Conservation (phyloP, 495 filamentous ascomycete species). For the Hypoxylon perforatum region DNA sequence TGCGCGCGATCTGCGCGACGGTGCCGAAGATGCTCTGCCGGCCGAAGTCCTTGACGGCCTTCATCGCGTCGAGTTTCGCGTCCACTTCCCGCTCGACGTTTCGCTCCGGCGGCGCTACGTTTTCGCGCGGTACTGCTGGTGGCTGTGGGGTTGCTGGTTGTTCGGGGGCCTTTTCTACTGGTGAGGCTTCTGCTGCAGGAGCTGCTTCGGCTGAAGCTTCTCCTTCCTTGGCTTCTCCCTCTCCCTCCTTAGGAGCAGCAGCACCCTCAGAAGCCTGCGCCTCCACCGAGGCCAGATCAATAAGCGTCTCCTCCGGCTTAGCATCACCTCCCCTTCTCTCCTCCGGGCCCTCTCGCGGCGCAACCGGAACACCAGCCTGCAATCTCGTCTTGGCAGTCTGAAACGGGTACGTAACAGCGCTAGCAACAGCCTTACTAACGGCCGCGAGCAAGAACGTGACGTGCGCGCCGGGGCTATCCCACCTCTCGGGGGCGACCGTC, state of each 20-base stretch:
- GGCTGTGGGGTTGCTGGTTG: neutral
- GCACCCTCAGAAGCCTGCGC: slow-evolving; percentile 5
- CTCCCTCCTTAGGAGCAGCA: slow-evolving; percentile 30
- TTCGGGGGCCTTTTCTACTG: neutral
- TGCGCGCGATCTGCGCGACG: slow-evolving; percentile 69
- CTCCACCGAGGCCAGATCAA: neutral
- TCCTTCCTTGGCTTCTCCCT: slow-evolving; percentile 24
- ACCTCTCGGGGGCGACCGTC: slow-evolving; percentile 61
- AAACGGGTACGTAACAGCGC: slow-evolving; percentile 85
- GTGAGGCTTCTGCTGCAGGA: neutral
- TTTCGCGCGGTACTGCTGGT: neutral
- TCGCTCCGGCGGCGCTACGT: slow-evolving; percentile 22
- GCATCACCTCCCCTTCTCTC: slow-evolving; percentile 12
- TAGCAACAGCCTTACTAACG: slow-evolving; percentile 81
- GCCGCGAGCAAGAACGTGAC: slow-evolving; percentile 77
- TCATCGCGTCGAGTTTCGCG: slow-evolving; percentile 15
- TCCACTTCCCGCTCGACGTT: slow-evolving; percentile 26
- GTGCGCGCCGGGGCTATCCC: slow-evolving; percentile 61
- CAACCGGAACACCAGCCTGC: slow-evolving; percentile 59
- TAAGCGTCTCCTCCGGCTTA: slow-evolving; percentile 3
- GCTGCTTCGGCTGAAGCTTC: slow-evolving; percentile 20
- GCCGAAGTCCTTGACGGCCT: slow-evolving; percentile 33
- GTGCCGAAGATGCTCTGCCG: slow-evolving; percentile 69
- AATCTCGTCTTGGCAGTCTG: slow-evolving; percentile 82
- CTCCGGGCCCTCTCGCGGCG: slow-evolving; percentile 33